Evolutionary conservation across 345 rosid species (phyloP), one percentile per base, ranked within the genome.

Genomic region (Salix suchowensis): DNA sequence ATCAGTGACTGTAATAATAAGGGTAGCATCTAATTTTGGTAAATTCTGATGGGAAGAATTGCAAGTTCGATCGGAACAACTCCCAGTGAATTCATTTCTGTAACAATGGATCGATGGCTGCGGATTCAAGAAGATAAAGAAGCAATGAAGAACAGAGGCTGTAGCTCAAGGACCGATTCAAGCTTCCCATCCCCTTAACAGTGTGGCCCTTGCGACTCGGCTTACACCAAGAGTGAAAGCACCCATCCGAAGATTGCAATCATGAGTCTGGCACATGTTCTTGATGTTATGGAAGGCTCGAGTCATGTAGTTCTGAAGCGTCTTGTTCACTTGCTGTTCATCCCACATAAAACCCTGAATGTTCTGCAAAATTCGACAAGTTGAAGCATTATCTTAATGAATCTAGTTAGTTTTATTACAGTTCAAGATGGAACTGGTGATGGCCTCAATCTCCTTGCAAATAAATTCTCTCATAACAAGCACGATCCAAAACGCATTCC

Each of bases 291-390:
- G 89, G n/a, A 94, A 92, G 40, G 94, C 96, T 76, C 79, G 83
- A 74, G 91, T 96, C 99, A 96, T 96, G 85, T 96, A 96, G 85
- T 84, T 91, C 78, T 77, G 81, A 37, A 96, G 89, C 80, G 91
- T 94, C 64, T 68, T 40, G 79, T 94, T 93, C 84, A 94, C 97
- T 82, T 92, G 89, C 15, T 91, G 96, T 81, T 92, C 99, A 46
- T 93, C 97, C 99, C 99, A 96, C 99, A 93, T 93, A 82, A 96
- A 93, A 62, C 99, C 99, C 89, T 96, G 98, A 68, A 96, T 96
- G 85, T 94, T 96, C 98, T 94, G 94, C 87, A 77, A 79, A 73
- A 48, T 39, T 23, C 21, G 15, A 26, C 28, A 64, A 36, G 26
- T 19, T 58, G 12, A 24, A 44, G 68, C 50, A 15, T 62, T 10